phyloP scores from a whole-genome alignment of 2,329 filamentous ascomycete species.

The Nigrospora osmanthi region DNA sequence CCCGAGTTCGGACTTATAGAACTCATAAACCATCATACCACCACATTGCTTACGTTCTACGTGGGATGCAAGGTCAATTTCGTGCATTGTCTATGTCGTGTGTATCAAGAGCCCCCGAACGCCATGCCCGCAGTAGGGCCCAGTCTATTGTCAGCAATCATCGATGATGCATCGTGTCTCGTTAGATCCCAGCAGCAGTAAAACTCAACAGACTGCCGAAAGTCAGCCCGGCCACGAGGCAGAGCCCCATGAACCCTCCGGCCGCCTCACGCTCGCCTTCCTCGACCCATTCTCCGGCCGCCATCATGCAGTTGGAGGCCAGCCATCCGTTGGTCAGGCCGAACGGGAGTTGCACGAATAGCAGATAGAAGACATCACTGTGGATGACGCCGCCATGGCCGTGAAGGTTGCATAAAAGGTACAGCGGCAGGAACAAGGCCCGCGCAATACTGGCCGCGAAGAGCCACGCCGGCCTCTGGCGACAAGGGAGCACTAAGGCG shows the following conservation, averaged over 20 bases:
- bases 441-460: conserved; percentile 62
- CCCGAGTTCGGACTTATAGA: too few species aligned
- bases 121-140: background rate
- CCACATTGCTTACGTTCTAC: too few species aligned
- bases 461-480: conserved; percentile 55
- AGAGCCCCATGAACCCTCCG: conserved; percentile 89
- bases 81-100: too few species aligned
- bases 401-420: conserved; percentile 81
- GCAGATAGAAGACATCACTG: conserved; percentile 83
- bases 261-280: conserved; percentile 79
- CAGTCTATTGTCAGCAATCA: too few species aligned
- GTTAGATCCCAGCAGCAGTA: conserved; percentile 46
- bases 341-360: conserved; percentile 76
- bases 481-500: conserved; percentile 46
- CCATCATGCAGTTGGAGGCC: conserved; percentile 86
- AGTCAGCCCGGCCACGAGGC: conserved; percentile 76
- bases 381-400: conserved; percentile 64
- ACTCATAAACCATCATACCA: too few species aligned
- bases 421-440: conserved; percentile 70
- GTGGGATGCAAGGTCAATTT: too few species aligned
- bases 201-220: conserved; percentile 89
- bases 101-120: background rate
- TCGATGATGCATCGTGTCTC: background rate
- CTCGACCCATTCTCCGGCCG: conserved; percentile 72
- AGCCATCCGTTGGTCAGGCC: conserved; percentile 84